A percentile compares a stretch with the other conserved stretches of the same genome.
These are phyloP conservation scores for Psidium guajava DNA, from an alignment of 345 rosid genomes.

Conservation along the genomic window DNA sequence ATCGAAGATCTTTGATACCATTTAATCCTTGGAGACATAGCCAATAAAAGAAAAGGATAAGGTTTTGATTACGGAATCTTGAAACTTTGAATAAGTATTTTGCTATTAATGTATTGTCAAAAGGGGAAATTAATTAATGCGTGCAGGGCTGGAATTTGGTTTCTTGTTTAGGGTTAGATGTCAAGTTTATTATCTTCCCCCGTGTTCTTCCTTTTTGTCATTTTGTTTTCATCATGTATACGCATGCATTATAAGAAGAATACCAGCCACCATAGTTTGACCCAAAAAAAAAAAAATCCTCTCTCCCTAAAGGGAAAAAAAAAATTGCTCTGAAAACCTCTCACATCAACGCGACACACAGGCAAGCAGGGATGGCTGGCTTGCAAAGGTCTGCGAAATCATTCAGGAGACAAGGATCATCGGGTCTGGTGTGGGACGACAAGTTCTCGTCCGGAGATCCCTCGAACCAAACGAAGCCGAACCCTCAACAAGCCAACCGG, in stretches of 20 bases:
- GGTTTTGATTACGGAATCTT: background rate
- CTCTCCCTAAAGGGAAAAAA: background rate
- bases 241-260: background rate
- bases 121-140: background rate
- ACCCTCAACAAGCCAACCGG: background rate
- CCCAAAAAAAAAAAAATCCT: background rate
- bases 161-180: background rate
- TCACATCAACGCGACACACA: background rate
- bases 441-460: slow-evolving; percentile 33
- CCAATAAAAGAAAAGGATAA: background rate
- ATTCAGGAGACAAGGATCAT: slow-evolving; percentile 79
- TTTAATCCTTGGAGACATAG: accelerated
- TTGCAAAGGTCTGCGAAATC: slow-evolving; percentile 63
- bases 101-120: background rate
- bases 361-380: slow-evolving; percentile 11
- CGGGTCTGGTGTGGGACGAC: slow-evolving; percentile 59
- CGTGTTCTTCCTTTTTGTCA: slow-evolving; percentile 11
- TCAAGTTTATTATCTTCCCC: background rate
- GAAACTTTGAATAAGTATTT: background rate
- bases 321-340: background rate
- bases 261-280: background rate
- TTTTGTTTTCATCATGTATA: background rate
- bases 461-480: background rate
- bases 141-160: background rate
- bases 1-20: background rate